Evolutionary conservation across 2,329 filamentous ascomycete species (phyloP), one percentile per base, ranked within the genome.

Genomic region (Colletotrichum truncatum): DNA sequence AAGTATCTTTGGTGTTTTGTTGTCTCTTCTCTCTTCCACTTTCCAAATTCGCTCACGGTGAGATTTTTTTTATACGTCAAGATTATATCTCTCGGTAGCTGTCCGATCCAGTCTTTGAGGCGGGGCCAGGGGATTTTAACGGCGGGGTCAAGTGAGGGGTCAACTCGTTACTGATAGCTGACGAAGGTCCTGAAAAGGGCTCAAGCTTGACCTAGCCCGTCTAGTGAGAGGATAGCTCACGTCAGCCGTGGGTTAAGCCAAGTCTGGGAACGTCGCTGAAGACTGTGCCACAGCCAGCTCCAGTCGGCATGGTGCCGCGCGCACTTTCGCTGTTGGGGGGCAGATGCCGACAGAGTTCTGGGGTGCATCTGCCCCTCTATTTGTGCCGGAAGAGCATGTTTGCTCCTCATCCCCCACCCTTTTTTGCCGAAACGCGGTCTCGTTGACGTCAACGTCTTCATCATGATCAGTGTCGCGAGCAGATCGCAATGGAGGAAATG

Each of bases 101-200:
- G 43, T 4, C 54, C 23, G 21, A 49, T 36, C 8, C 23, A 16
- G 26, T n/a, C 11, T 38, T 45, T 11, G 25, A 46, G 54, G 61
- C 55, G 61, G 56, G 48, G 41, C n/a, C 34, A 25, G 26, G 43
- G 57, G 63, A 48, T 62, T 62, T 62, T 45, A 56, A 51, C 49
- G 57, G 62, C 56, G 62, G 62, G 62, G 56, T 48, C 7, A 52
- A 49, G 23, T 64, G 56, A 54, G 62, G 62, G 53, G 62, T 48
- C 48, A 60, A 48, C 57, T 48, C 48, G 12, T 60, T 43, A 53
- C 32, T 14, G 41, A 49, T 61, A 54, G 39, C 48, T 61, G 48
- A 41, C 56, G 36, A 60, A 52, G 49, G 45, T 51, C 45, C 52
- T 41, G 52, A 51, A 30, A 41, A 36, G 26, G 26, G n/a, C 28